phyloP scores from a whole-genome alignment of 2,329 filamentous ascomycete genomes.

The Fusarium xyrophilum region DNA sequence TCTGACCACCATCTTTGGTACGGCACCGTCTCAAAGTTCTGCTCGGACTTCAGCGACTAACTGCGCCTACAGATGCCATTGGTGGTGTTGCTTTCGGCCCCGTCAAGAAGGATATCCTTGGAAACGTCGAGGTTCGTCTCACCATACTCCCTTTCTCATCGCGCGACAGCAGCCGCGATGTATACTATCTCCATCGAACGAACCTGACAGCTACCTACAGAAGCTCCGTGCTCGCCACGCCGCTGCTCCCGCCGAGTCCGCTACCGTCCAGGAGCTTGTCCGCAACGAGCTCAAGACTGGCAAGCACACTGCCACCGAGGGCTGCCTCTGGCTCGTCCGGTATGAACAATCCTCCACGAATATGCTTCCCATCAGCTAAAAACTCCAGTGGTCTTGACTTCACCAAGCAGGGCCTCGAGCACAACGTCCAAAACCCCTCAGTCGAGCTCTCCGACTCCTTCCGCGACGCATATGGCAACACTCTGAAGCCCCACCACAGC shows the following conservation, averaged over 20 bases:
- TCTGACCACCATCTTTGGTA: conserved; percentile 86
- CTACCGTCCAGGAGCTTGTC: conserved; percentile 83
- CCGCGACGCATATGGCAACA: conserved; percentile 81
- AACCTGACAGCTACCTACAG: conserved; percentile 53
- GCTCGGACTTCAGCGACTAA: conserved; percentile 9
- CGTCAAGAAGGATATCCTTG: conserved; percentile 89
- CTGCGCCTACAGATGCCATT: conserved; percentile 60
- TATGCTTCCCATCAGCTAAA: not conserved
- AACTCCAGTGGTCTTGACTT: conserved; percentile 85
- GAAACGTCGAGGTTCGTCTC: conserved; percentile 81
- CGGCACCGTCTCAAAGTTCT: not conserved
- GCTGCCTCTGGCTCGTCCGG: conserved; percentile 89
- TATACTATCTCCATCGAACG: not conserved
- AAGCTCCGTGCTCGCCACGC: conserved; percentile 88
- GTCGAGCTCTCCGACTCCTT: conserved; percentile 89
- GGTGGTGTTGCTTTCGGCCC: conserved; percentile 81
- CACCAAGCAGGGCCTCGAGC: conserved; percentile 81
- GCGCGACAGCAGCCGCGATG: not conserved
- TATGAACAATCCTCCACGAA: conserved; percentile 50
- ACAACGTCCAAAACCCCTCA: conserved; percentile 71
- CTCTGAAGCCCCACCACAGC: conserved; percentile 90
- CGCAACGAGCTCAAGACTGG: conserved; percentile 87
- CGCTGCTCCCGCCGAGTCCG: conserved; percentile 78
- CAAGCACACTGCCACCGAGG: conserved; percentile 88
- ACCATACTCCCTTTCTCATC: not conserved